Evolutionary conservation across 495 filamentous ascomycete genomes (phyloP).

Genomic region (Xylaria venustula): DNA sequence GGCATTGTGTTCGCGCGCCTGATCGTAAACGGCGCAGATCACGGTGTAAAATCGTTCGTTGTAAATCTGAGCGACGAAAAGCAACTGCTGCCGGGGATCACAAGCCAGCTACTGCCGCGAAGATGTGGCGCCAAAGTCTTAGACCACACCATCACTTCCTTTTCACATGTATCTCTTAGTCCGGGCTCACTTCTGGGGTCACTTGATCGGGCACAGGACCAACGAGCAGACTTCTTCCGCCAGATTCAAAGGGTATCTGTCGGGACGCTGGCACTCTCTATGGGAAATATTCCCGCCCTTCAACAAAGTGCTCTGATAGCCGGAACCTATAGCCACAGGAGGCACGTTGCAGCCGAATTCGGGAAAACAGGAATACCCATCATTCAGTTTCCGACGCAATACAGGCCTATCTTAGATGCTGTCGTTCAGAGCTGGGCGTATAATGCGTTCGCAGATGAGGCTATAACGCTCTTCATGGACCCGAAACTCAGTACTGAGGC

Average conservation of each 20-base stretch:
- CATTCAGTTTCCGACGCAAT: constrained; percentile 36
- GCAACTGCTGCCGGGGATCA: constrained; percentile 33
- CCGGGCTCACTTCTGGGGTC: constrained; percentile 30
- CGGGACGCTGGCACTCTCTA: constrained; percentile 29
- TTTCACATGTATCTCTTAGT: constrained; percentile 33
- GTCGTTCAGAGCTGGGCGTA: constrained; percentile 30
- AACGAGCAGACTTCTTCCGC: constrained; percentile 27
- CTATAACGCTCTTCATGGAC: constrained; percentile 9
- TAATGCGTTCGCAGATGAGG: constrained; percentile 25
- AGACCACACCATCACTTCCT: constrained; percentile 38
- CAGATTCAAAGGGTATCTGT: constrained; percentile 29
- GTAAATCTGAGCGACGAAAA: constrained; percentile 30
- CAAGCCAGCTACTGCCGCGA: constrained; percentile 26
- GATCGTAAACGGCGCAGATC: constrained; percentile 25
- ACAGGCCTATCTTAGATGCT: constrained; percentile 32
- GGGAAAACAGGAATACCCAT: constrained; percentile 23
- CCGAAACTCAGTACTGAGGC: background rate
- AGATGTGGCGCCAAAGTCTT: constrained; percentile 29
- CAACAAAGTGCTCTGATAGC: constrained; percentile 24
- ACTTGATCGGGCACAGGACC: constrained; percentile 13
- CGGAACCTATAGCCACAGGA: constrained; percentile 32
- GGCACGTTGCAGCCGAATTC: constrained; percentile 22
- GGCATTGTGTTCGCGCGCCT: constrained; percentile 38
- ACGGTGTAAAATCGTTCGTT: constrained; percentile 36
- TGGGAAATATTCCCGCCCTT: constrained; percentile 26